Evolutionary conservation across 805 yeast genomes (phyloP), one percentile per base, ranked within the genome.

Genomic region (Barnettozyma botsteinii): DNA sequence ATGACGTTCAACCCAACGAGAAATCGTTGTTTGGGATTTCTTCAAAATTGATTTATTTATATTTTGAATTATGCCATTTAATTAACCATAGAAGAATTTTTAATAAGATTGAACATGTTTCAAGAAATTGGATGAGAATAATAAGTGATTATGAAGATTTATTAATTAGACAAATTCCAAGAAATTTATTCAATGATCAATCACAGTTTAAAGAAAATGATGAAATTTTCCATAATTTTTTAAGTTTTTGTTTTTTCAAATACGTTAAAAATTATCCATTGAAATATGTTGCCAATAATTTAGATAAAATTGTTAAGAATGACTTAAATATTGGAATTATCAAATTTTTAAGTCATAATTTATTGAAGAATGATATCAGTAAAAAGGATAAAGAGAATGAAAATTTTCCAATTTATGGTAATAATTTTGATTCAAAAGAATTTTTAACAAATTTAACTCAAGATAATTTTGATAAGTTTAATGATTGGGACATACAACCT

Each of bases 91-190:
- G 64, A 45, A 59, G 66, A 38, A 56, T 66, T 10, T 72, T 72
- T 46, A 43, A 48, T 37, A 48, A 46, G 8, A 48, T 55, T 22
- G 51, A 59, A n/a, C 60, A 61, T 35, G 59, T 56, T 24, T 73
- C 76, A 2, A 55, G 76, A 31, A 72, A 72, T 47, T 72, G 68
- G 50, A 74, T 76, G 15, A 56, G 59, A 33, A 61, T 71, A 3
- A 69, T 74, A 45, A 68, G 72, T 6, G 75, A 70, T 23, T 58
- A 61, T 15, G 73, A 70, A 42, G 76, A 72, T 43, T 49, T 57
- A 14, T 45, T 72, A 14, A 31, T 63, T 5, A 57, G 51, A 27
- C 51, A 25, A 61, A 37, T 23, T 5, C 39, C 36, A 11, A 37
- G 27, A n/a, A 25, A n/a, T n/a, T n/a, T n/a, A n/a, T n/a, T n/a